phyloP scores from a whole-genome alignment of 2,329 filamentous ascomycete species.

The Nemania serpens region DNA sequence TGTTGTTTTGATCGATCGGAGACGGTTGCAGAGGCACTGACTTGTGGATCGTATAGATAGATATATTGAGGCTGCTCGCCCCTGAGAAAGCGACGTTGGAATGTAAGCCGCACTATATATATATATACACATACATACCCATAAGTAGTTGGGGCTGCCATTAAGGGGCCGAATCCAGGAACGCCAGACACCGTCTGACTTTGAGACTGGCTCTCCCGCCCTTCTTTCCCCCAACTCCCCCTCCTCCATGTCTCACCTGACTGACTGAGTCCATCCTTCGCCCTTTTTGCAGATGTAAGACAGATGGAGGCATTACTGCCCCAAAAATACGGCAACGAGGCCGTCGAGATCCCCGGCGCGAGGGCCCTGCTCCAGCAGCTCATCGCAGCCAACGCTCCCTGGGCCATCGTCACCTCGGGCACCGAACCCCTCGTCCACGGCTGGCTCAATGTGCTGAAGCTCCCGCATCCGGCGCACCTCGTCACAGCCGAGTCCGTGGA shows the following conservation, averaged over 20 bases:
- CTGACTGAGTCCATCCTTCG: conserved; percentile 21
- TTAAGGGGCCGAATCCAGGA: conserved; percentile 12
- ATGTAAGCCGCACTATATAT: conserved; percentile 61
- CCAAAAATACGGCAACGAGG: conserved; percentile 74
- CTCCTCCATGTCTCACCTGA: conserved; percentile 16
- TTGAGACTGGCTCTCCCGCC: conserved; percentile 12
- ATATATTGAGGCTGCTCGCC: conserved; percentile 77
- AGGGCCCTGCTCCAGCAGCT: conserved; percentile 71
- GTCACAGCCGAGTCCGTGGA: conserved; percentile 77
- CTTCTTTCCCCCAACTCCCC: conserved; percentile 2
- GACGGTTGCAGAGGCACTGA: conserved; percentile 8
- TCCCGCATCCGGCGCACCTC: conserved; percentile 68
- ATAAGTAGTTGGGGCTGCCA: neutral
- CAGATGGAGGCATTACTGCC: conserved; percentile 80
- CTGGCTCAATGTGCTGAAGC: conserved; percentile 70
- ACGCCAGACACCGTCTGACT: neutral
- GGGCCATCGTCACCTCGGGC: conserved; percentile 86
- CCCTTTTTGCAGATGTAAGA: conserved; percentile 70
- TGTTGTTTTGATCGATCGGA: neutral
- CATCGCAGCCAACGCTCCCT: conserved; percentile 66
- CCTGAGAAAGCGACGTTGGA: conserved; percentile 91
- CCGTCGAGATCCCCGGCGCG: conserved; percentile 84
- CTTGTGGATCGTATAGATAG: conserved; percentile 57
- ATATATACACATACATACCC: neutral
- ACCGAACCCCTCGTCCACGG: conserved; percentile 70